These are phyloP conservation scores for Tephrocybe rancida DNA, from an alignment of 768 basidiomycete species.

Conservation along the genomic window DNA sequence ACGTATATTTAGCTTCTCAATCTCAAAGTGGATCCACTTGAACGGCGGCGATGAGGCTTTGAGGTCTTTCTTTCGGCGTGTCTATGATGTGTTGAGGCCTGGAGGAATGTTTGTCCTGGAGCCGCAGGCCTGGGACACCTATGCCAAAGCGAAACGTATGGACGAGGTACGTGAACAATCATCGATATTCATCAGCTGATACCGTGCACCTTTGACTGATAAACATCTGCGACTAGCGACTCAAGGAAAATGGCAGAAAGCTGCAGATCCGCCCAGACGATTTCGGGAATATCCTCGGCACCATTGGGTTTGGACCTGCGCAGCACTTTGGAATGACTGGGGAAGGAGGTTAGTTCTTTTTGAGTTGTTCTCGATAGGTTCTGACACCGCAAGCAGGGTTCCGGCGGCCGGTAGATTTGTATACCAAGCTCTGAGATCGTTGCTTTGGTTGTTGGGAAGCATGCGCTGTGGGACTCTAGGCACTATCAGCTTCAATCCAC, in stretches of 20 bases:
- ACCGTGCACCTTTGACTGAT: not conserved
- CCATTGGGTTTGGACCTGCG: constrained; percentile 63
- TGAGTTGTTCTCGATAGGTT: not conserved
- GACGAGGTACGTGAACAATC: constrained; percentile 44
- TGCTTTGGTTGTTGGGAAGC: too few species aligned
- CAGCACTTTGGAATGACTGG: constrained; percentile 55
- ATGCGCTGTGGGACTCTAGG: too few species aligned
- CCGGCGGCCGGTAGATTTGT: constrained; percentile 64
- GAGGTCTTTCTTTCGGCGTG: constrained; percentile 64
- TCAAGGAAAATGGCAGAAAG: constrained; percentile 61
- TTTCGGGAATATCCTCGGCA: constrained; percentile 54
- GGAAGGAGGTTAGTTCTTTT: constrained; percentile 58
- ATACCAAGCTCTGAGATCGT: constrained; percentile 40
- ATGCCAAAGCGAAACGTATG: constrained; percentile 76
- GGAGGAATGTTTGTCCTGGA: constrained; percentile 79
- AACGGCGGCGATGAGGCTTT: constrained; percentile 78
- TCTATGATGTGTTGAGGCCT: constrained; percentile 54
- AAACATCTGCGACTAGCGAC: constrained; percentile 31
- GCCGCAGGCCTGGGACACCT: constrained; percentile 85
- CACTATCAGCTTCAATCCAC: too few species aligned
- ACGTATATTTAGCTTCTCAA: constrained; percentile 60
- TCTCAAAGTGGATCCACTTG: constrained; percentile 93
- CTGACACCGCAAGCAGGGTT: constrained; percentile 47
- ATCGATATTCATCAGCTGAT: not conserved
- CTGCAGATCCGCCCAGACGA: constrained; percentile 64